Evolutionary conservation across 768 basidiomycete species (phyloP).

Genomic region (Dictyophora rubrovolvata): DNA sequence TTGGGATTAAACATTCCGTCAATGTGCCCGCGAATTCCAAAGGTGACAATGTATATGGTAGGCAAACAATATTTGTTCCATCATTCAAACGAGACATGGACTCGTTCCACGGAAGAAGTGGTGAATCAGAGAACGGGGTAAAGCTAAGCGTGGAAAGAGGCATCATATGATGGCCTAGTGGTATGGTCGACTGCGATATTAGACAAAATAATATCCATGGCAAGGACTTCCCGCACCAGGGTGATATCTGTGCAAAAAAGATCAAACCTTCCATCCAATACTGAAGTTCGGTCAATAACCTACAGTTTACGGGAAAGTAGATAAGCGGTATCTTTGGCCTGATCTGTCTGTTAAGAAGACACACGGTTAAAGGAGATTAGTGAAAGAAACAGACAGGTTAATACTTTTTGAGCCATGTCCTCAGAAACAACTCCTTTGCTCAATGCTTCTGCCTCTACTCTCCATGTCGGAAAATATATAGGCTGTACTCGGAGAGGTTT

Average conservation of each 20-base stretch:
- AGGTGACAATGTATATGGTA: conserved; percentile 48
- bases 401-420: conserved; percentile 11
- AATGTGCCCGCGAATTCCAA: conserved; percentile 35
- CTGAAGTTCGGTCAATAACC: conserved; percentile 19
- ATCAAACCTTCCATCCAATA: conserved; percentile 11
- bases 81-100: conserved; percentile 14
- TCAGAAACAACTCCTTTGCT: conserved; percentile 23
- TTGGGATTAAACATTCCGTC: conserved; percentile 24
- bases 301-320: conserved; percentile 35
- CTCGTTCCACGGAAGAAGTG: not conserved
- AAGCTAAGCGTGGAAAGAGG: conserved; percentile 34
- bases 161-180: conserved; percentile 21
- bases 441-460: conserved; percentile 44
- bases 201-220: conserved; percentile 22
- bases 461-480: conserved; percentile 56
- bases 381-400: not conserved
- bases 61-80: conserved; percentile 39
- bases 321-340: conserved; percentile 21
- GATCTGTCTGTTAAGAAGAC: conserved; percentile 12
- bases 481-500: conserved; percentile 39
- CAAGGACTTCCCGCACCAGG: not conserved
- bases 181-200: conserved; percentile 35
- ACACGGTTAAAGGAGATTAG: conserved; percentile 9
- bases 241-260: conserved; percentile 2
- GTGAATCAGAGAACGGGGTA: conserved; percentile 10